Evolutionary conservation across 73 alveolate genomes (phyloP).

Genomic region (Diophrys appendiculata): DNA sequence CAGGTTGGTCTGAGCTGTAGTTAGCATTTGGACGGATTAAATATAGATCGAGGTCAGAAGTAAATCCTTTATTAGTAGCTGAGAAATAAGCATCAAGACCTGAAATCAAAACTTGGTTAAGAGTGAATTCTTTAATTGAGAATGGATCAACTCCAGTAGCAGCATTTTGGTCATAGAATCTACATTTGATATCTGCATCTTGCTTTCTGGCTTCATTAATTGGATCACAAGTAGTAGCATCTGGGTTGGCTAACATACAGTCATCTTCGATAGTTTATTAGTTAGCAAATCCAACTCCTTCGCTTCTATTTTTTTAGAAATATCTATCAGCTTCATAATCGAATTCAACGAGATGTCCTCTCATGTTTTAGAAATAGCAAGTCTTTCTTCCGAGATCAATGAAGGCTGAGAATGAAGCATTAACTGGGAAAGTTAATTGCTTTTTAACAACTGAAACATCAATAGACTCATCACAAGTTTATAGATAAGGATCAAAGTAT

Average conservation of each 20-base stretch:
- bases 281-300: background rate
- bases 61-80: background rate
- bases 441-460: background rate
- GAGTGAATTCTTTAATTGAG: background rate
- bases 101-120: background rate
- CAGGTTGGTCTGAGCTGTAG: background rate
- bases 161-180: background rate
- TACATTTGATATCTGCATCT: background rate
- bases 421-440: background rate
- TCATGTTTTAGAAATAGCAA: background rate
- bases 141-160: background rate
- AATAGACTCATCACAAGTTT: background rate
- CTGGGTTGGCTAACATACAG: background rate
- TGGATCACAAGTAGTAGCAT: background rate
- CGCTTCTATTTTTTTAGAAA: too few species aligned
- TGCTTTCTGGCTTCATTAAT: background rate
- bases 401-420: background rate
- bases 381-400: background rate
- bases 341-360: background rate
- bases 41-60: background rate
- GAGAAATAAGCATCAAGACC: background rate
- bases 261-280: background rate
- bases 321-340: background rate
- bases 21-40: background rate
- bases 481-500: background rate